phyloP scores from a whole-genome alignment of 495 filamentous ascomycete genomes.

The Tuber magnatum region DNA sequence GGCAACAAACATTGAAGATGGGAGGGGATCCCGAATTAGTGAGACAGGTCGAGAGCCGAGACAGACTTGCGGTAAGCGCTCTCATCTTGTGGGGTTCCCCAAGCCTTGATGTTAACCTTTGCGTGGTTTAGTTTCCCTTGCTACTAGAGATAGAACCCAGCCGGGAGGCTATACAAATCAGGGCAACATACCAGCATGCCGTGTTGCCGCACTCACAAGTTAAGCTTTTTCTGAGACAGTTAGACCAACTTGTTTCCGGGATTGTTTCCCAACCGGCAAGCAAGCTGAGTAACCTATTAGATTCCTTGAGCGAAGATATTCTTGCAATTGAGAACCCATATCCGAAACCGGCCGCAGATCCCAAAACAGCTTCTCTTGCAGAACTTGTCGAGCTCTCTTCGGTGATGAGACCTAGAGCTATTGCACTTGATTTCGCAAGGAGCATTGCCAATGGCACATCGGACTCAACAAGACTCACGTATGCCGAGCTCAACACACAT shows the following conservation, averaged over 20 bases:
- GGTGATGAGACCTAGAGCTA: slow-evolving; percentile 45
- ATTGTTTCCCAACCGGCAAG: slow-evolving; percentile 45
- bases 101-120: slow-evolving; percentile 16
- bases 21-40: slow-evolving; percentile 42
- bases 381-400: slow-evolving; percentile 52
- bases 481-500: slow-evolving; percentile 53
- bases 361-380: slow-evolving; percentile 43
- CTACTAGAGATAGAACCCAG: slow-evolving; percentile 63
- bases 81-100: neutral
- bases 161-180: slow-evolving; percentile 43
- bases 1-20: slow-evolving; percentile 60
- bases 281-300: slow-evolving; percentile 17
- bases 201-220: slow-evolving; percentile 49
- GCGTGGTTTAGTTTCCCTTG: slow-evolving; percentile 53
- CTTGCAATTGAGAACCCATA: slow-evolving; percentile 54
- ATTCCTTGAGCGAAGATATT: slow-evolving; percentile 40
- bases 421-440: slow-evolving; percentile 56
- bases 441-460: slow-evolving; percentile 42
- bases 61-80: slow-evolving; percentile 50
- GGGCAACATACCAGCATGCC: slow-evolving; percentile 50
- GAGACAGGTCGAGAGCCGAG: slow-evolving; percentile 49
- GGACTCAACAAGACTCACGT: slow-evolving; percentile 49
- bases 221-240: slow-evolving; percentile 51
- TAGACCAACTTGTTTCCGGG: slow-evolving; percentile 49
- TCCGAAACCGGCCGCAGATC: slow-evolving; percentile 32